Percentiles rank a stretch among this genome's conserved stretches.
Evolutionary conservation across 176 grass and related monocot genomes (phyloP).

Genomic region (Lolium rigidum): DNA sequence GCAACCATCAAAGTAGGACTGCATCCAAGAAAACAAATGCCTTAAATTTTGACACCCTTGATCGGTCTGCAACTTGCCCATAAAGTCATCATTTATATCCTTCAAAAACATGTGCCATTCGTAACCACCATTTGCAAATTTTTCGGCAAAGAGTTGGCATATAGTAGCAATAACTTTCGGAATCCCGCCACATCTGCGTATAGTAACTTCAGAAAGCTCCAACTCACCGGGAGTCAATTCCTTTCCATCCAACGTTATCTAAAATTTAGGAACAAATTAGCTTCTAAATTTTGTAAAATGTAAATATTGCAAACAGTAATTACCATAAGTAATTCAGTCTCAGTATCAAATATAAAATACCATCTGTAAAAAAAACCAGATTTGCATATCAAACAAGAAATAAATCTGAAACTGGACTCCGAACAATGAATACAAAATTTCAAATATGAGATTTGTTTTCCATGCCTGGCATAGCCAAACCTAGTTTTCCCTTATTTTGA

Average conservation of each 20-base stretch:
- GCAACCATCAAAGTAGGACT: constrained; percentile 22
- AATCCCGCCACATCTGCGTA: background rate
- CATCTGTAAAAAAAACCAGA: too few relatives aligned
- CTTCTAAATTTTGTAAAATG: background rate
- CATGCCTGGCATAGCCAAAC: too few relatives aligned
- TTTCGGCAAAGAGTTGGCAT: background rate
- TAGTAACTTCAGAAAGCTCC: background rate
- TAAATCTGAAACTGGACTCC: too few relatives aligned
- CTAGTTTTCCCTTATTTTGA: too few relatives aligned
- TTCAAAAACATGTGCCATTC: background rate
- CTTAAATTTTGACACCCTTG: background rate
- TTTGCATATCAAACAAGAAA: too few relatives aligned
- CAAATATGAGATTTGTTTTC: too few relatives aligned
- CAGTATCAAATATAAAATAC: background rate
- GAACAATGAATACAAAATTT: too few relatives aligned
- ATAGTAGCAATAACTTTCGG: background rate
- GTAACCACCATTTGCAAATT: background rate
- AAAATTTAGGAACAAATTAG: background rate
- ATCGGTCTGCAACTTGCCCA: background rate
- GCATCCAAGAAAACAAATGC: background rate
- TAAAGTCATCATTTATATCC: background rate
- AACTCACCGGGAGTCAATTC: background rate
- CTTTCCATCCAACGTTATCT: background rate
- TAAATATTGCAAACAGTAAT: background rate
- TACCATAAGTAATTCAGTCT: background rate